Conservation (phyloP, 2,329 filamentous ascomycete species). For the Fusarium sp. region DNA sequence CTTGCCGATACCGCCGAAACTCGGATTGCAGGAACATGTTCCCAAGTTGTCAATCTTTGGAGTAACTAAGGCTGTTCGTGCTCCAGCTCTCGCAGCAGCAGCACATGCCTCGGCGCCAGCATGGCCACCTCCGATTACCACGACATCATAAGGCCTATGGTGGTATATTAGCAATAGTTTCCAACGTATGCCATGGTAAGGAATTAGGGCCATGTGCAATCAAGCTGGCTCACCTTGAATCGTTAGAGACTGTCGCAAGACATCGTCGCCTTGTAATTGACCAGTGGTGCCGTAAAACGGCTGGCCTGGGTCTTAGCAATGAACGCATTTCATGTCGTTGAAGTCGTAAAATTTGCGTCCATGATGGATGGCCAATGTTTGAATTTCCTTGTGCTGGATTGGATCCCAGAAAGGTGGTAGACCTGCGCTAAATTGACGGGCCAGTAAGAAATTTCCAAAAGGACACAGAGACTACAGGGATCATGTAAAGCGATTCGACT, state of each 20-base stretch:
- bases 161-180: slow-evolving; percentile 19
- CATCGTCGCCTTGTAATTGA: slow-evolving; percentile 32
- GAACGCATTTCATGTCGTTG: slow-evolving; percentile 47
- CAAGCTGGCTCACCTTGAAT: slow-evolving; percentile 45
- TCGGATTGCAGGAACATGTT: slow-evolving; percentile 96
- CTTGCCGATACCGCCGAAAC: slow-evolving; percentile 98
- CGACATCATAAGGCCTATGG: slow-evolving; percentile 82
- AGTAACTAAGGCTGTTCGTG: slow-evolving; percentile 89
- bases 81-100: slow-evolving; percentile 88
- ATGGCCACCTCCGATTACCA: slow-evolving; percentile 96
- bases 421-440: neutral
- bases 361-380: slow-evolving; percentile 10
- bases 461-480: neutral
- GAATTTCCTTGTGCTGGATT: slow-evolving; percentile 16
- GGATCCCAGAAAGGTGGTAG: slow-evolving; percentile 3
- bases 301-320: slow-evolving; percentile 41
- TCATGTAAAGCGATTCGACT: neutral
- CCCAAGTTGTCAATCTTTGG: slow-evolving; percentile 90
- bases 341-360: slow-evolving; percentile 33
- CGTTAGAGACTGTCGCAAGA: slow-evolving; percentile 49
- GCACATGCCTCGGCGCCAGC: slow-evolving; percentile 94
- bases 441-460: neutral
- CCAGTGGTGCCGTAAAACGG: slow-evolving; percentile 35
- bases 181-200: slow-evolving; percentile 11
- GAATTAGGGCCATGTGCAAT: neutral